Percentiles rank a stretch among this genome's conserved stretches.
Conservation (phyloP, 352 stramenopile genomes). For the Pythium phragmitis region DNA sequence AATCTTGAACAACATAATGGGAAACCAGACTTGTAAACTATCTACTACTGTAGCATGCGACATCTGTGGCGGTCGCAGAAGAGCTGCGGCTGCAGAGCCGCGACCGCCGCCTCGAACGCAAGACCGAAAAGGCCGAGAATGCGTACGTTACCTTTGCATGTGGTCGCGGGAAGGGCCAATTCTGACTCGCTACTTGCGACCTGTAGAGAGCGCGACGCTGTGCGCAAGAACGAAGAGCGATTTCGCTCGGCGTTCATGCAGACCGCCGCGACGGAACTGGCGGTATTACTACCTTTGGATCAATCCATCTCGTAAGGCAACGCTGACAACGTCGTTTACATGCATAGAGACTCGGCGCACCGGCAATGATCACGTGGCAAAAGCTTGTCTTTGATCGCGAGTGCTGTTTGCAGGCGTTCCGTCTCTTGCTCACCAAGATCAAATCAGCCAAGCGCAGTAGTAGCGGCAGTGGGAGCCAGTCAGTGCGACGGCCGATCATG, state of each 20-base stretch:
- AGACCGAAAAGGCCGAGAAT: conserved; percentile 48
- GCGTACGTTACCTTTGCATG: conserved; percentile 21
- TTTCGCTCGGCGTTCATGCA: conserved; percentile 65
- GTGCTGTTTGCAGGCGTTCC: conserved; percentile 58
- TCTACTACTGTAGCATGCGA: conserved; percentile 35
- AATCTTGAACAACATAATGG: too few relatives aligned
- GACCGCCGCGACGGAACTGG: conserved; percentile 42
- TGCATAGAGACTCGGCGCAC: conserved; percentile 46
- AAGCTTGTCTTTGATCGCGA: conserved; percentile 67
- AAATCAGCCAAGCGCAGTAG: conserved; percentile 38
- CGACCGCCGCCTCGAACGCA: conserved; percentile 46
- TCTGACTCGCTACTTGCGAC: not conserved
- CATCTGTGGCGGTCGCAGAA: conserved; percentile 36
- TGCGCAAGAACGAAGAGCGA: conserved; percentile 56
- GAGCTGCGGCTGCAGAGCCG: conserved; percentile 32
- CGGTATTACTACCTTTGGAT: conserved; percentile 25
- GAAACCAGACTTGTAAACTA: too few relatives aligned
- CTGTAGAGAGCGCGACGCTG: conserved; percentile 36
- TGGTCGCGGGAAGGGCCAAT: conserved; percentile 7
- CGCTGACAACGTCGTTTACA: not conserved
- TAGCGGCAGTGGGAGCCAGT: conserved; percentile 7
- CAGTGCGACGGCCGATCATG: conserved; percentile 6
- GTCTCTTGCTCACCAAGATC: conserved; percentile 55
- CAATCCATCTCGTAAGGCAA: not conserved
- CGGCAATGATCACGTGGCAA: conserved; percentile 58